A percentile compares a stretch with the other conserved stretches of the same genome.
Evolutionary conservation across 257 asterid species (phyloP).

Genomic region (Solanum piurae): DNA sequence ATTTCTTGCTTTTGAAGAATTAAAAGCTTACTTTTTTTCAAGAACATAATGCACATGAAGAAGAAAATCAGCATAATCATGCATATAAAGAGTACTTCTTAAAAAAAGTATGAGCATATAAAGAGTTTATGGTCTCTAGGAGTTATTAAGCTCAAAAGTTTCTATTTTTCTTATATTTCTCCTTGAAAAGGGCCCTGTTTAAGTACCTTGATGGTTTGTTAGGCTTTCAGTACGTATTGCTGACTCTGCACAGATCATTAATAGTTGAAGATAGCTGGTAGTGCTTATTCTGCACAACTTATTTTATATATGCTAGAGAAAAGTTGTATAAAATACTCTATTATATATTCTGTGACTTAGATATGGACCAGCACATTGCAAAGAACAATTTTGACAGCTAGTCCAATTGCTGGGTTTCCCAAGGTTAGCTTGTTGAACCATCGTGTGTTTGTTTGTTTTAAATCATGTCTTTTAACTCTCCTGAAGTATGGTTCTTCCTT

Average conservation of each 20-base stretch:
- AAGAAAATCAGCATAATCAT: neutral
- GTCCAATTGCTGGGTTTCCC: slow-evolving; percentile 84
- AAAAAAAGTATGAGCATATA: neutral
- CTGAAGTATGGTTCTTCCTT: neutral
- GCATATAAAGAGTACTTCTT: neutral
- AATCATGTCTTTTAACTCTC: neutral
- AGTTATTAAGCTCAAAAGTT: neutral
- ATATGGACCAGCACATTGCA: slow-evolving; percentile 99
- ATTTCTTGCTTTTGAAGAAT: neutral
- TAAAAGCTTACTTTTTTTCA: neutral
- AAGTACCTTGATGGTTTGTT: neutral
- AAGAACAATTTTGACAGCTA: slow-evolving; percentile 86
- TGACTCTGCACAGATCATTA: neutral
- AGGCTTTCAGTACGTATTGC: neutral
- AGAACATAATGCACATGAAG: neutral
- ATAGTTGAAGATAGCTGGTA: neutral
- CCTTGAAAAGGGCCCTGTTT: neutral
- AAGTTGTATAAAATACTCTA: neutral
- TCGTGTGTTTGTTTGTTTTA: neutral
- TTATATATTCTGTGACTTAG: slow-evolving; percentile 35
- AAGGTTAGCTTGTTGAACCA: slow-evolving; percentile 42
- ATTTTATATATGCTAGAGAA: neutral
- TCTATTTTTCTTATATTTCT: neutral
- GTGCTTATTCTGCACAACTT: neutral
- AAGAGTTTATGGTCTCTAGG: neutral